Conservation (phyloP, 176 grass and related monocot genomes). For the Aegilops tauschii region DNA sequence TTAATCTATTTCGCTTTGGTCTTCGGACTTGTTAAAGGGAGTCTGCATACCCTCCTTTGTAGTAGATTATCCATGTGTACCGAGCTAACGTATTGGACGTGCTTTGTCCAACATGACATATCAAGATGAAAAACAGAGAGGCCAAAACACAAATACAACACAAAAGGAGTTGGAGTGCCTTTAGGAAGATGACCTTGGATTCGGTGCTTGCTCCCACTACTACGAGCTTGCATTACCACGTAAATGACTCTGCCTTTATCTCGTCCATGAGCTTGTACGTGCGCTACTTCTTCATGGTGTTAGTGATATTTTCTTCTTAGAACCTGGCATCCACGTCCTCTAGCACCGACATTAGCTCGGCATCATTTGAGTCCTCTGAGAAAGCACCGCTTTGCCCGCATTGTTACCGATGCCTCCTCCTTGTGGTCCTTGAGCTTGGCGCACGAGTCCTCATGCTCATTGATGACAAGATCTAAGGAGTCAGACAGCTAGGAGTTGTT, state of each 20-base stretch:
- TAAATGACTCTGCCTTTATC: too few species aligned
- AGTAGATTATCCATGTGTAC: too few species aligned
- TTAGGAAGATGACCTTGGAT: slow-evolving; percentile 62
- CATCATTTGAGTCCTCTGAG: slow-evolving; percentile 5
- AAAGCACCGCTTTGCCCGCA: neutral
- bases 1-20: too few species aligned
- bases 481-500: slow-evolving; percentile 84
- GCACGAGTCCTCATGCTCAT: slow-evolving; percentile 84
- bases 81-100: too few species aligned
- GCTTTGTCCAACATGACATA: too few species aligned
- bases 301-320: slow-evolving; percentile 64
- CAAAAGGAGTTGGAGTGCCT: slow-evolving; percentile 20
- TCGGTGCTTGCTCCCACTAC: slow-evolving; percentile 17
- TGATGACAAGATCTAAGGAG: slow-evolving; percentile 74
- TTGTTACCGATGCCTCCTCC: slow-evolving; percentile 36
- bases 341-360: slow-evolving; percentile 39
- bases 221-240: too few species aligned
- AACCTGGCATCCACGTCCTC: slow-evolving; percentile 44
- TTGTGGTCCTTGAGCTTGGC: slow-evolving; percentile 52
- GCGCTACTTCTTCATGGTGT: slow-evolving; percentile 53
- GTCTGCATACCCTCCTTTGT: too few species aligned
- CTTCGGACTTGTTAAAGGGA: too few species aligned
- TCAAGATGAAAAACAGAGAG: too few species aligned
- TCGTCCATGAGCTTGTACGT: neutral
- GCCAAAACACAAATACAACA: too few species aligned